These are phyloP conservation scores for Colletotrichum nymphaeae DNA, from an alignment of 2,329 filamentous ascomycete species.

Conservation along the genomic window DNA sequence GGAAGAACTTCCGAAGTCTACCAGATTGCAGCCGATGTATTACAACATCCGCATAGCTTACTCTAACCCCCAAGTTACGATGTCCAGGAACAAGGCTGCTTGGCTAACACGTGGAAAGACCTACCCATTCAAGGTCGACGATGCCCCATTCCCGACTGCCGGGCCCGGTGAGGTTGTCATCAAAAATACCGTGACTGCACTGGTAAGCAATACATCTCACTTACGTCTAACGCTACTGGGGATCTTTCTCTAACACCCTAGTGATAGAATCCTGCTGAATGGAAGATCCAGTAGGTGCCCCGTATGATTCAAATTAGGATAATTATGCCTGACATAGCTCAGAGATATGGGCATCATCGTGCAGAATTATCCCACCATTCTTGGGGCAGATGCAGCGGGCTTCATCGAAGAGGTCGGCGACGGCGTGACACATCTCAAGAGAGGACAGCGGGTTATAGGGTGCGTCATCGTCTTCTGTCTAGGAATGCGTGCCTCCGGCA, in stretches of 20 bases:
- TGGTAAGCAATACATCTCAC: slow-evolving; percentile 24
- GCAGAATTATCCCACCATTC: slow-evolving; percentile 18
- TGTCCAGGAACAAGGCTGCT: slow-evolving; percentile 16
- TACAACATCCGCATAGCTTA: too few species aligned
- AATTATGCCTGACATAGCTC: neutral
- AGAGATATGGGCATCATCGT: neutral
- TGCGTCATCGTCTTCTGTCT: neutral
- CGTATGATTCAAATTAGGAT: too few species aligned
- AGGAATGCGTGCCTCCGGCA: neutral
- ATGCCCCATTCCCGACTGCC: slow-evolving; percentile 13
- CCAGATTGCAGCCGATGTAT: neutral
- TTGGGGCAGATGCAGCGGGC: slow-evolving; percentile 39
- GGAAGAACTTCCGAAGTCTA: neutral
- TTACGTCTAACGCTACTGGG: rapidly evolving
- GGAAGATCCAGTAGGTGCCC: slow-evolving; percentile 6
- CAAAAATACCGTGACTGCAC: slow-evolving; percentile 34
- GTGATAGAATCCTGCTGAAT: neutral
- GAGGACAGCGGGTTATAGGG: slow-evolving; percentile 40
- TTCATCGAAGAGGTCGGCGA: slow-evolving; percentile 38
- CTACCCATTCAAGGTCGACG: neutral
- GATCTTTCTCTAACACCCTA: neutral
- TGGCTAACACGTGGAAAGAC: slow-evolving; percentile 14
- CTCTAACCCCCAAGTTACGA: neutral
- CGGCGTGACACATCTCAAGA: slow-evolving; percentile 36
- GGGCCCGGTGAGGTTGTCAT: slow-evolving; percentile 38